Evolutionary conservation across 805 yeast species (phyloP).

Genomic region (Yamadazyma olivae): DNA sequence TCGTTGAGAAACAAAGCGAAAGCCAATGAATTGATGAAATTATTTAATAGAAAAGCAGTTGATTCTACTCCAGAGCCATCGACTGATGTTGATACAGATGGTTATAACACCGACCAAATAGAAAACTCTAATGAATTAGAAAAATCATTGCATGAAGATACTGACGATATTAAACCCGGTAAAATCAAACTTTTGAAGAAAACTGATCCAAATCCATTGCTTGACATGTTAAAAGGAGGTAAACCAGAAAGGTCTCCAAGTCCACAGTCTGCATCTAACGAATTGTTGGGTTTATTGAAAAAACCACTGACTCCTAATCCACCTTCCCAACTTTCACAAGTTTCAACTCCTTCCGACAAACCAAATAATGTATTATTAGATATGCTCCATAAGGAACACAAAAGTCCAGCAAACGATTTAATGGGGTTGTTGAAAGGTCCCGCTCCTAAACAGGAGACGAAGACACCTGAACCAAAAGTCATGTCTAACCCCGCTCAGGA

Average conservation of each 20-base stretch:
- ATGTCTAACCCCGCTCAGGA: background rate
- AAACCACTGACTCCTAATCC: slow-evolving; percentile 8
- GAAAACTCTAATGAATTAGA: slow-evolving; percentile 23
- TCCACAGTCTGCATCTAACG: slow-evolving; percentile 13
- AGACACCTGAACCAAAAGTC: background rate
- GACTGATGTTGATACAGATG: background rate
- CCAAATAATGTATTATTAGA: background rate
- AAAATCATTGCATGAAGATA: slow-evolving; percentile 12
- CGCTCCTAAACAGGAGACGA: background rate
- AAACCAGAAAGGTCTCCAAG: slow-evolving; percentile 1
- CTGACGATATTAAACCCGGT: slow-evolving; percentile 14
- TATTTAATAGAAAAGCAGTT: slow-evolving; percentile 19
- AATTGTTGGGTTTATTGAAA: slow-evolving; percentile 15
- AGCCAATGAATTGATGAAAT: slow-evolving; percentile 28
- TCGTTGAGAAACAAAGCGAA: slow-evolving; percentile 25
- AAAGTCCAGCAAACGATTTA: slow-evolving; percentile 12
- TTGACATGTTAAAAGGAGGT: slow-evolving; percentile 4
- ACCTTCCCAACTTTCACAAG: background rate
- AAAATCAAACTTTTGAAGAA: slow-evolving; percentile 29
- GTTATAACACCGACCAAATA: background rate
- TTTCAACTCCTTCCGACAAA: background rate
- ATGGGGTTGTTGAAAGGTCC: slow-evolving; percentile 15
- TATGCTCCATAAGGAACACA: background rate
- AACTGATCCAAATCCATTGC: slow-evolving; percentile 11
- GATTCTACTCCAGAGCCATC: slow-evolving; percentile 1